A percentile compares a stretch with the other conserved stretches of the same genome.
Conservation (phyloP, 176 grass and related monocot species). For the Dactylis glomerata region DNA sequence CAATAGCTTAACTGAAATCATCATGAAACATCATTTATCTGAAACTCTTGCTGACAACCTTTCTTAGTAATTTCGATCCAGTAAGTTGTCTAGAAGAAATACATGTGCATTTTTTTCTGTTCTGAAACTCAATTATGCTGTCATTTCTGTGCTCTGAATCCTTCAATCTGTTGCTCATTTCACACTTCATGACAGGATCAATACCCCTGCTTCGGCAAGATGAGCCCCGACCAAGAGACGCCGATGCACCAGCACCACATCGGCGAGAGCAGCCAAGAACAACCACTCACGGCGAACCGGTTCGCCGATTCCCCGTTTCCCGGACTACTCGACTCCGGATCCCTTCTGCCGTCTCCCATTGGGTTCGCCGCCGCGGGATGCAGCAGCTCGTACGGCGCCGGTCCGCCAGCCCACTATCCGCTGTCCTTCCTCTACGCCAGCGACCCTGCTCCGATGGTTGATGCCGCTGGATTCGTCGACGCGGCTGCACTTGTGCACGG, state of each 20-base stretch:
- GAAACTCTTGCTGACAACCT: neutral
- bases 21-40: neutral
- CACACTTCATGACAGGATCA: neutral
- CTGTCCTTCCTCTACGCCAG: neutral
- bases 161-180: neutral
- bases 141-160: neutral
- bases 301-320: neutral
- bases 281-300: neutral
- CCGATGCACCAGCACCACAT: neutral
- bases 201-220: neutral
- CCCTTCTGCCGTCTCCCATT: neutral
- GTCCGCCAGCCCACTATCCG: neutral
- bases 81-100: too few species aligned
- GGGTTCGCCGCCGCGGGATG: neutral
- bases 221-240: neutral
- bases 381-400: neutral
- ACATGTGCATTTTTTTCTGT: too few species aligned
- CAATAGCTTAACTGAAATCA: too few species aligned
- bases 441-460: neutral
- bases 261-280: conserved; percentile 13
- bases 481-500: neutral
- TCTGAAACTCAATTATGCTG: neutral
- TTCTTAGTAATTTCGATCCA: too few species aligned
- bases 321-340: neutral
- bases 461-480: neutral